Percentiles rank a stretch among this genome's conserved stretches.
Evolutionary conservation across 163 green algal genomes (phyloP).

Genomic region (Prototheca wickerhamii): DNA sequence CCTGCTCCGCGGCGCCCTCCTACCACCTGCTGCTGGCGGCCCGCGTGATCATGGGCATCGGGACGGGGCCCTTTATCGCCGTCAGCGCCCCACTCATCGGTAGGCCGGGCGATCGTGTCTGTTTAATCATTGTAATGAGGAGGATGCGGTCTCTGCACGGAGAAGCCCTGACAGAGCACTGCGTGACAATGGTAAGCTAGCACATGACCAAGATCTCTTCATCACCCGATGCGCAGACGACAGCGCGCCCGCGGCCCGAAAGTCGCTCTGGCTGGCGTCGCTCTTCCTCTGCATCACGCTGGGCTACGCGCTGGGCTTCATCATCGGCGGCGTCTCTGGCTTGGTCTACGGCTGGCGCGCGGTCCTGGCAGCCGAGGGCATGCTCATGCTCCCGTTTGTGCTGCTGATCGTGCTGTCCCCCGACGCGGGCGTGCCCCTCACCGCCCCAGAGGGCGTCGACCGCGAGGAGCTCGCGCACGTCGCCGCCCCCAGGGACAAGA

Average conservation of each 20-base stretch:
- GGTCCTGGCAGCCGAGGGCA: conserved; percentile 1
- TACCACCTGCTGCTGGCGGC: conserved; percentile 4
- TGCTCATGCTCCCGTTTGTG: conserved; percentile 11
- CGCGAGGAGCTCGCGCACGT: no score
- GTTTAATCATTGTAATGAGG: no score
- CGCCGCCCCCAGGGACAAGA: background rate
- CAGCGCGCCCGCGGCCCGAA: background rate
- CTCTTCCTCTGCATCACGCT: conserved; percentile 19
- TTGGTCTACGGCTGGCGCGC: conserved; percentile 9
- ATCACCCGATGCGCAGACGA: conserved; percentile 10
- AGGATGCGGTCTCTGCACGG: no score
- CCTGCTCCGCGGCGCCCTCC: conserved; percentile 2
- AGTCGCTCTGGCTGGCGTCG: conserved; percentile 9
- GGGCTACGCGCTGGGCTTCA: conserved; percentile 14
- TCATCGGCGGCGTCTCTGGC: conserved; percentile 4
- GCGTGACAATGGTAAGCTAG: background rate
- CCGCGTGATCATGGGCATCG: conserved; percentile 6
- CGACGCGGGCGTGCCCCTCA: conserved; percentile 4
- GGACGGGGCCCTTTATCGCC: conserved; percentile 16
- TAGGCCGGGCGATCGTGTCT: no score
- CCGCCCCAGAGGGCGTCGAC: no score
- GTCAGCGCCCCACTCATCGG: conserved; percentile 9
- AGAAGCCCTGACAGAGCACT: no score
- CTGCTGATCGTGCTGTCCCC: background rate
- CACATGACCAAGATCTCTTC: background rate